Evolutionary conservation across 495 filamentous ascomycete genomes (phyloP).

Genomic region (Barbatosphaeria neglecta): DNA sequence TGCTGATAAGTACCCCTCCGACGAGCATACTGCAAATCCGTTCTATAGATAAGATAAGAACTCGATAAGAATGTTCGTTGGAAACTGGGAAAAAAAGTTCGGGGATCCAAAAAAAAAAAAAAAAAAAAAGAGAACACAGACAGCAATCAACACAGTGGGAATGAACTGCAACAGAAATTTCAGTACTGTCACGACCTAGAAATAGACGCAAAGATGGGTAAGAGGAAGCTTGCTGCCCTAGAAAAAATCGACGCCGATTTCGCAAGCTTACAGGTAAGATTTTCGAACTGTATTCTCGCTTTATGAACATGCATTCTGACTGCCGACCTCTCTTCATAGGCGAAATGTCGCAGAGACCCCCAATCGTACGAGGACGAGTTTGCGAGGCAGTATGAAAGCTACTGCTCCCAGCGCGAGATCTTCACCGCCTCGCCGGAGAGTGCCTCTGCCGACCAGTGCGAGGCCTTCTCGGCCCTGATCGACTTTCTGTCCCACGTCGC

Average conservation of each 20-base stretch:
- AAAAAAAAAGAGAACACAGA: neutral
- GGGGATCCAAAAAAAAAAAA: too few relatives aligned
- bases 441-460: constrained; percentile 54
- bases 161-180: too few relatives aligned
- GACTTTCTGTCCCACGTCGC: constrained; percentile 87
- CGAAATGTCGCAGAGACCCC: constrained; percentile 15
- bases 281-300: neutral
- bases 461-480: constrained; percentile 64
- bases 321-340: constrained; percentile 6
- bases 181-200: neutral
- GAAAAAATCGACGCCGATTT: constrained; percentile 87
- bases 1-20: too few relatives aligned
- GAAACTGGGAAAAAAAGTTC: too few relatives aligned
- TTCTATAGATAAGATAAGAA: neutral
- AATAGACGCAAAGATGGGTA: constrained; percentile 46
- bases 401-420: constrained; percentile 82
- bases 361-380: constrained; percentile 16
- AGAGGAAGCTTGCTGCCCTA: constrained; percentile 77
- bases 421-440: constrained; percentile 61
- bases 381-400: constrained; percentile 27
- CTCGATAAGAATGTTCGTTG: neutral
- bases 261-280: constrained; percentile 35
- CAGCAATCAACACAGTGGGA: too few relatives aligned
- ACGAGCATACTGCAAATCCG: too few relatives aligned
- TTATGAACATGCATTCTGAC: too few relatives aligned